Conservation (phyloP, 23 red algal genomes). For the Gracilaria domingensis region DNA sequence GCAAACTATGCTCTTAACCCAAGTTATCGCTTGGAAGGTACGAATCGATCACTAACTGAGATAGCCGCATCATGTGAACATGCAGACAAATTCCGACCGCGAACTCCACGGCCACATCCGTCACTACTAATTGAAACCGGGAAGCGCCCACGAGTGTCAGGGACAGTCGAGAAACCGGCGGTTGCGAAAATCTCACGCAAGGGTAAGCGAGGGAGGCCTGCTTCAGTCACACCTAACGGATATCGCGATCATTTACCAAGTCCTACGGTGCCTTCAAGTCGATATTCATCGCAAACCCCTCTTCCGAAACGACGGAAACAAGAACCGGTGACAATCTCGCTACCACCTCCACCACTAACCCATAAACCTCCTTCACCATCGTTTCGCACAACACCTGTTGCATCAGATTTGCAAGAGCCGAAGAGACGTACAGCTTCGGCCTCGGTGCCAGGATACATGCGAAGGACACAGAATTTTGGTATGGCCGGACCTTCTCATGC, state of each 20-base stretch:
- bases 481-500: not conserved
- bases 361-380: not conserved
- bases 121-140: not conserved
- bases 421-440: not conserved
- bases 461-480: too few relatives aligned
- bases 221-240: not conserved
- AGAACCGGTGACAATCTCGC: not conserved
- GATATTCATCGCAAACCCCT: not conserved
- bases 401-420: not conserved
- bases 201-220: not conserved
- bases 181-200: not conserved
- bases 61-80: constrained; percentile 10
- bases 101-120: not conserved
- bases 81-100: constrained; percentile 12
- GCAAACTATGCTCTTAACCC: not conserved
- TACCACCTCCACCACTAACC: not conserved
- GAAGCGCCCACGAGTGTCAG: not conserved
- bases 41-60: constrained; percentile 13
- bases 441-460: not conserved
- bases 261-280: not conserved
- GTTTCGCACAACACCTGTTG: not conserved
- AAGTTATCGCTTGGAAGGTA: constrained; percentile 16
- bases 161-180: not conserved
- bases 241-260: not conserved
- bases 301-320: not conserved